Percentiles rank a stretch among this genome's conserved stretches.
phyloP scores from a whole-genome alignment of 441 rosid species.

The Adansonia rubrostipa region DNA sequence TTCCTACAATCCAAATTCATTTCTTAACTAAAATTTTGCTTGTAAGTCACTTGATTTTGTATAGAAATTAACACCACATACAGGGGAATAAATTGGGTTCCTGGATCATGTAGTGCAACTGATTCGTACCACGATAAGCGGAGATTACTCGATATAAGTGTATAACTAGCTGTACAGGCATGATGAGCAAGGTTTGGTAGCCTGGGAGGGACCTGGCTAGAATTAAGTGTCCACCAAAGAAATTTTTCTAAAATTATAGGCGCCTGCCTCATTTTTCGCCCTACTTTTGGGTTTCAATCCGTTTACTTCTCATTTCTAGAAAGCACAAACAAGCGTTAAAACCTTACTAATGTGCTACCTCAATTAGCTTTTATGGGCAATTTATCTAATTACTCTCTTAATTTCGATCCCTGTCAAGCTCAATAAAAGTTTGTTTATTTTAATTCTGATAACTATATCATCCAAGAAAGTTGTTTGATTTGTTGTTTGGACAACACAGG shows the following conservation, averaged over 20 bases:
- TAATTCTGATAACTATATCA: too few relatives aligned
- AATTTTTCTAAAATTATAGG: neutral
- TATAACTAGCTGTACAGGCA: neutral
- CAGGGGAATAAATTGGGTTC: neutral
- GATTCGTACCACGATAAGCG: neutral
- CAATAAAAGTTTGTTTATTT: too few relatives aligned
- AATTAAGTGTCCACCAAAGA: neutral
- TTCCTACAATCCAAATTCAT: neutral
- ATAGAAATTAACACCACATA: neutral
- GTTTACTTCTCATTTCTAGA: neutral
- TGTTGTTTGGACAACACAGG: slow-evolving; percentile 48
- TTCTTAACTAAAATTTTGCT: neutral
- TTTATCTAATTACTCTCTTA: neutral
- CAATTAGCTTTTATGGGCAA: slow-evolving; percentile 1
- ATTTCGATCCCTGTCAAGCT: too few relatives aligned
- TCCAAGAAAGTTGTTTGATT: neutral
- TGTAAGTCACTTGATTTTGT: neutral
- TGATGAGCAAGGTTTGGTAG: neutral
- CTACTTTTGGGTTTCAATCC: neutral
- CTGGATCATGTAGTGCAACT: neutral
- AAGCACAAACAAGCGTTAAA: neutral
- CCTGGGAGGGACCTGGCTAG: neutral
- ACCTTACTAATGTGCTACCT: neutral
- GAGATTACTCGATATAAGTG: neutral
- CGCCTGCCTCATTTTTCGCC: neutral